Evolutionary conservation across 805 yeast species (phyloP), one percentile per base, ranked within the genome.

Genomic region (Ogataea trehalophila): DNA sequence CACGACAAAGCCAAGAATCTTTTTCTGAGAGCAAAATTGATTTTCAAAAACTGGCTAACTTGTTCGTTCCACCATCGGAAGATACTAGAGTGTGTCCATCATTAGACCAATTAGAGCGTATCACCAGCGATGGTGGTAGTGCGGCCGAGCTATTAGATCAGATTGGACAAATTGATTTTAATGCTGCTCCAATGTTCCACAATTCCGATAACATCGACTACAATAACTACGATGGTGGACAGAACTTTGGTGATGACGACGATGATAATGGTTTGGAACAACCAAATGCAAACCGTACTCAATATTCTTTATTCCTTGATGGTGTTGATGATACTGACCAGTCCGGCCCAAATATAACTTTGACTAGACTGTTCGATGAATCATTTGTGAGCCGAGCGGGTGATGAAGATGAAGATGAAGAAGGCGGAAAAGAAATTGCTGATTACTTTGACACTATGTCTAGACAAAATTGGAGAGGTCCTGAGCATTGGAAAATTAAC

Each of bases 401-500:
- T n/a, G 62, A 60, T n/a, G 61, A 60, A 16, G 62, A 53, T 5
- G 60, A 53, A 17, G 62, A 57, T 35, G 58, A 52, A 37, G 69
- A 73, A 23, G 65, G 72, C 45, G 80, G 77, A 50, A 60, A 67
- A 31, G 77, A 76, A 49, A 63, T 77, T 42, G 72, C 79, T 77
- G 85, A 90, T 2, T 85, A 88, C 61, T 89, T 89, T 65, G 96
- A 90, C 61, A 81, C 80, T 45, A 75, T 80, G 18, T 72, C 88
- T 66, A 77, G 74, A 48, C 68, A 73, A 33, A 85, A 81, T 61
- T 91, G 97, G 97, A 78, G 95, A 29, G 97, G 97, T 8, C 86
- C 92, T 14, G 92, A 87, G 54, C 95, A 88, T 66, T 92, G 97
- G 97, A 86, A 85, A 65, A 85, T 92, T 11, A 70, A 76, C 38